These are phyloP conservation scores for Cyberlindnera saturnus DNA, from an alignment of 805 yeast species.

Conservation along the genomic window DNA sequence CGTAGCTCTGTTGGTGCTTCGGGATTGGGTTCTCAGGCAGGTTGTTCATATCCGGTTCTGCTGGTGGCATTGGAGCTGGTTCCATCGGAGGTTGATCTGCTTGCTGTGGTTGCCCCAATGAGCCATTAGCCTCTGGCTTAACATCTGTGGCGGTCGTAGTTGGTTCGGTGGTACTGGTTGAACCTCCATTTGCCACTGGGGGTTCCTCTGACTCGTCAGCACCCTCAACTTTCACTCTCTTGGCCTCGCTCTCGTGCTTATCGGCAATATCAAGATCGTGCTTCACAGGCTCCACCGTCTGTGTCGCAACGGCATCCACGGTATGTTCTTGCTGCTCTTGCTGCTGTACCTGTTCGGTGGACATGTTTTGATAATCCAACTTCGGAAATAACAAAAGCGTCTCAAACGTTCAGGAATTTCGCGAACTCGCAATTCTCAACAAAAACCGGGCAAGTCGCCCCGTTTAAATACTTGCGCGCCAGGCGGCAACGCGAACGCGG, in stretches of 20 bases:
- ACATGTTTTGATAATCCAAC: too few relatives aligned
- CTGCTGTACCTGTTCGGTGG: not conserved
- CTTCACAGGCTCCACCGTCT: conserved; percentile 1
- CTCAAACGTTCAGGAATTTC: not conserved
- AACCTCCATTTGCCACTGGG: not conserved
- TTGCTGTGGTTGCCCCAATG: not conserved
- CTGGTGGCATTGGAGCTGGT: conserved; percentile 74
- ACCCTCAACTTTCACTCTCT: conserved; percentile 7
- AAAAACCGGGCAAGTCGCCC: conserved; percentile 9
- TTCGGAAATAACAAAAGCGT: conserved; percentile 6
- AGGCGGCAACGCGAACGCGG: not conserved
- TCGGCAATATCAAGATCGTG: conserved; percentile 7
- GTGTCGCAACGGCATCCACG: not conserved
- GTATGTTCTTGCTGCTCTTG: not conserved
- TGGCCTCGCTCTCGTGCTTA: conserved; percentile 3
- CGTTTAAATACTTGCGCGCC: conserved; percentile 13
- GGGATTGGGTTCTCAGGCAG: conserved; percentile 66
- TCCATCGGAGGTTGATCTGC: conserved; percentile 14
- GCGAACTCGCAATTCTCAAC: not conserved
- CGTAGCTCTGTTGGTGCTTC: conserved; percentile 78
- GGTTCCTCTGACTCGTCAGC: not conserved
- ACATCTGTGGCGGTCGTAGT: not conserved
- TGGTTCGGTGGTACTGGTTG: not conserved
- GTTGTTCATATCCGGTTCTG: conserved; percentile 67
- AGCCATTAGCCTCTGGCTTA: not conserved